Conservation (phyloP, 2,329 filamentous ascomycete genomes). For the Xylariaceae sp. region DNA sequence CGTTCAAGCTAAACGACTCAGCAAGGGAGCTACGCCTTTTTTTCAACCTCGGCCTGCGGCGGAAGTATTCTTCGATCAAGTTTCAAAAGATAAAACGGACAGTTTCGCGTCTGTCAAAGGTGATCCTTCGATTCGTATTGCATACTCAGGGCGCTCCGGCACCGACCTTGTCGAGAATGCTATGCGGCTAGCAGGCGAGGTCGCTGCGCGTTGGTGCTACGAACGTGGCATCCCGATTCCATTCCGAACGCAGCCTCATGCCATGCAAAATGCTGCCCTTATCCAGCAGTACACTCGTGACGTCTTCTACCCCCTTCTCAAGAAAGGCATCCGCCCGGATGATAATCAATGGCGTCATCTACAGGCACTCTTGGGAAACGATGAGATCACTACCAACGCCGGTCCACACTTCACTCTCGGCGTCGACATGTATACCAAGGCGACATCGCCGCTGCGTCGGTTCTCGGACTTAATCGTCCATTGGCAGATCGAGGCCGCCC, state of each 20-base stretch:
- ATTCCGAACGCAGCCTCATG: constrained; percentile 56
- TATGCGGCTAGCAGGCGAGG: constrained; percentile 66
- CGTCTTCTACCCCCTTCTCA: constrained; percentile 44
- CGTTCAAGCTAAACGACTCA: constrained; percentile 46
- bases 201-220: constrained; percentile 63
- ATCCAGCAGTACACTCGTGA: constrained; percentile 43
- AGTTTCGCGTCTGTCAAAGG: constrained; percentile 42
- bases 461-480: constrained; percentile 65
- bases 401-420: constrained; percentile 62
- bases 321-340: constrained; percentile 38
- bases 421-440: constrained; percentile 62
- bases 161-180: constrained; percentile 48
- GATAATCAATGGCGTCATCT: constrained; percentile 37
- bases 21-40: constrained; percentile 53
- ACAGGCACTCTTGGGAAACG: constrained; percentile 49
- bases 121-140: constrained; percentile 55
- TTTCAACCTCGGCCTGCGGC: constrained; percentile 49
- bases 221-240: constrained; percentile 61
- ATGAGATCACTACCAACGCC: constrained; percentile 55
- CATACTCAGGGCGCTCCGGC: constrained; percentile 34
- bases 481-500: constrained; percentile 66
- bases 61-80: constrained; percentile 46
- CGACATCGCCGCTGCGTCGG: constrained; percentile 67
- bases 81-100: constrained; percentile 28
- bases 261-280: constrained; percentile 39